Evolutionary conservation across 139 green algal species (phyloP).

Genomic region (Yamagishiella unicocca): DNA sequence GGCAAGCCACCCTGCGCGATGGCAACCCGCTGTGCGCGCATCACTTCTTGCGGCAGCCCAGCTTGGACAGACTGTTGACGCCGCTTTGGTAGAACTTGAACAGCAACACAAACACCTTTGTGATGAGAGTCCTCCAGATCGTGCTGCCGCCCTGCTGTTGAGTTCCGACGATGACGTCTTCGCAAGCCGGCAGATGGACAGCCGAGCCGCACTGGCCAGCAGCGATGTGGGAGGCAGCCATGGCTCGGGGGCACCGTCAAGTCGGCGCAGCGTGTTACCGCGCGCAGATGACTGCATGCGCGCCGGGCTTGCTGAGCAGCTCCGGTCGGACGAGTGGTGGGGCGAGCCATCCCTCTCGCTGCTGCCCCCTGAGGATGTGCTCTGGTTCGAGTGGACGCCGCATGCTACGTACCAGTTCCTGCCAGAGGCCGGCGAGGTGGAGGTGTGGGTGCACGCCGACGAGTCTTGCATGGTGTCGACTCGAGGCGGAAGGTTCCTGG

Average conservation of each 20-base stretch:
- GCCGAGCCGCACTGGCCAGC: no score
- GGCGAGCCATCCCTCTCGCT: slow-evolving; percentile 60
- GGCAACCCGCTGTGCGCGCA: slow-evolving; percentile 51
- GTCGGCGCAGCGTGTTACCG: neutral
- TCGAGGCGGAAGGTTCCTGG: slow-evolving; percentile 49
- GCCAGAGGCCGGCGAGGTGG: slow-evolving; percentile 54
- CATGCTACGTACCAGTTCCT: slow-evolving; percentile 63
- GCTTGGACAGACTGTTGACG: neutral
- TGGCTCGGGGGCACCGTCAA: no score
- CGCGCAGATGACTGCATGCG: neutral
- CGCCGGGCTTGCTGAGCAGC: neutral
- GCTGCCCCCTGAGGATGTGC: slow-evolving; percentile 57
- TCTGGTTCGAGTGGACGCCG: slow-evolving; percentile 72
- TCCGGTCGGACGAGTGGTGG: slow-evolving; percentile 66
- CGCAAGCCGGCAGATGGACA: no score
- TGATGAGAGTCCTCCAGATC: no score
- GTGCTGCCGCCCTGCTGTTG: no score
- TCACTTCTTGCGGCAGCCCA: slow-evolving; percentile 29
- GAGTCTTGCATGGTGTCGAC: slow-evolving; percentile 63
- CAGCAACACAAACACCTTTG: no score
- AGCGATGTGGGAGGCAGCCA: no score
- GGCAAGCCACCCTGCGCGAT: slow-evolving; percentile 41
- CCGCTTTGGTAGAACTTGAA: neutral
- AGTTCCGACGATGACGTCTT: no score
- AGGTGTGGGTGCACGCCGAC: slow-evolving; percentile 73